phyloP scores from a whole-genome alignment of 495 filamentous ascomycete genomes.

The Lasiosphaeria ovina region DNA sequence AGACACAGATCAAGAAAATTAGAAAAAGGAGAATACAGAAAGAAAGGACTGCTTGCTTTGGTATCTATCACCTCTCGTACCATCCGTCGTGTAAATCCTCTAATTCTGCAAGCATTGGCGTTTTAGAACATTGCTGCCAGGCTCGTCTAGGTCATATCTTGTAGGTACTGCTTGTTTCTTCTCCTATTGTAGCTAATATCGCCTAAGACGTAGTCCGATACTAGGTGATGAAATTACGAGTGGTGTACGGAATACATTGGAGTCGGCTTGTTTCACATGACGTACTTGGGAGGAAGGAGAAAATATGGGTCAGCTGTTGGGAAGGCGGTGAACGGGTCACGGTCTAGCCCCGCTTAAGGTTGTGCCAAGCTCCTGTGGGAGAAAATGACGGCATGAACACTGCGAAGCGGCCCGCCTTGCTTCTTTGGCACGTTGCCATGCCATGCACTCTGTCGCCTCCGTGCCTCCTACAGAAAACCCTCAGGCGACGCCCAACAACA shows the following conservation, averaged over 20 bases:
- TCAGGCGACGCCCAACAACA: background rate
- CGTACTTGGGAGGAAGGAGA: background rate
- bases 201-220: too few species aligned
- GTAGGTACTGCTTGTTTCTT: too few species aligned
- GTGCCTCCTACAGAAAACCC: slow-evolving; percentile 6
- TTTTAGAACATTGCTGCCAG: too few species aligned
- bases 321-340: slow-evolving; percentile 1
- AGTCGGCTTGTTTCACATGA: background rate
- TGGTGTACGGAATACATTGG: background rate
- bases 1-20: too few species aligned
- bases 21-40: too few species aligned
- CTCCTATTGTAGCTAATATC: too few species aligned
- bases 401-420: slow-evolving; percentile 3
- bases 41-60: background rate
- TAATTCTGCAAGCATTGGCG: too few species aligned
- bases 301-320: slow-evolving; percentile 1
- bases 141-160: too few species aligned
- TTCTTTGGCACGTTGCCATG: background rate
- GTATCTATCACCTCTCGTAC: background rate
- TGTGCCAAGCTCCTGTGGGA: background rate
- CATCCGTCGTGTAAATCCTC: too few species aligned
- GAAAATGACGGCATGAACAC: slow-evolving; percentile 23
- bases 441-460: background rate
- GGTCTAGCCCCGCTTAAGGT: background rate
- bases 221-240: too few species aligned